Evolutionary conservation across 768 basidiomycete species (phyloP), one percentile per base, ranked within the genome.

Genomic region (Terana coerulea): DNA sequence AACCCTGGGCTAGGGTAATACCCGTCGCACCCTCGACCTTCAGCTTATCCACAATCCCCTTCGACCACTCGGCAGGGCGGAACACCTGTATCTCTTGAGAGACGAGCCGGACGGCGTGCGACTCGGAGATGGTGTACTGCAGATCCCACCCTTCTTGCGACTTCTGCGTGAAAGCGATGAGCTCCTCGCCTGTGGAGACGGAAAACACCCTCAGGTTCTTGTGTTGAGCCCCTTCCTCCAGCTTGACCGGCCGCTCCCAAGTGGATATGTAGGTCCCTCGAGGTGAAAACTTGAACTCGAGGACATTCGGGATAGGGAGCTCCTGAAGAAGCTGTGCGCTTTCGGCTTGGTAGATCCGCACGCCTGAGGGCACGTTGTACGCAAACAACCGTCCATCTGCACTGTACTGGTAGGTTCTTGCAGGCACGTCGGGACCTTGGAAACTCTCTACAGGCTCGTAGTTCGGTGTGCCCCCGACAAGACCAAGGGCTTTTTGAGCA

Each of bases 171-270:
- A 95, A 95, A 33, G 86, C 74, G 54, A 86, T 80, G 57, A 95
- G 80, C 70, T 98, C 92, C 62, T 90, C 82, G 39, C 91, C 92
- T 0, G 90, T 87, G 9, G 83, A 86, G 12, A 79, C 84, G 57
- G 87, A 87, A 76, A 94, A 99, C 57, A 98, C 77, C 53, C 90
- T 84, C 53, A 95, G 81, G 67, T 99, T 99, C 75, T 90, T 95
- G 77, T 95, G 90, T 69, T 93, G 91, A 2, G 80, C 66, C 49
- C 89, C 91, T 58, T 94, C 94, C 66, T 93, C 95, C 44, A 89
- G 79, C 72, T 97, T 97, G 61, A 83, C 82, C 59, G 88, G 91
- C 52, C 97, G 82, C 72, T 98, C 95, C 91, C 95, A 98, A 41
- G 91, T 95, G 47, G 92, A 95, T 36, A 99, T 64, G 69, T 91